These are phyloP conservation scores for Odontarrhena argentea DNA, from an alignment of 345 rosid genomes.

Conservation along the genomic window DNA sequence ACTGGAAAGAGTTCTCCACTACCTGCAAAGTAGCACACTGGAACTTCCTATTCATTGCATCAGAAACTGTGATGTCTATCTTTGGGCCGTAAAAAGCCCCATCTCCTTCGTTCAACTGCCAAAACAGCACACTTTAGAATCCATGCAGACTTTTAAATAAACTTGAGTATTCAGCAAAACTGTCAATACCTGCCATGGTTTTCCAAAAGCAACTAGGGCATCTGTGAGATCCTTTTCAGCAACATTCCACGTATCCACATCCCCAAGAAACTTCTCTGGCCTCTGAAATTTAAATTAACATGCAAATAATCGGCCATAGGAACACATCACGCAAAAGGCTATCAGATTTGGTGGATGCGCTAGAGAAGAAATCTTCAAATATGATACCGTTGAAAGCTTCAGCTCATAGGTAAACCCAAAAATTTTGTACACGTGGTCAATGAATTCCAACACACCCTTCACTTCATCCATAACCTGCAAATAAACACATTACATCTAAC, in stretches of 20 bases:
- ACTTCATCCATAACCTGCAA: conserved; percentile 87
- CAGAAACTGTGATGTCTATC: conserved; percentile 96
- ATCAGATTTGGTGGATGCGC: conserved; percentile 6
- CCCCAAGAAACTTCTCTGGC: conserved; percentile 93
- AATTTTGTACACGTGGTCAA: conserved; percentile 62
- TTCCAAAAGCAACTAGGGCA: conserved; percentile 78
- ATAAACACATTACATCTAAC: conserved; percentile 24
- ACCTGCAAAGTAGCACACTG: conserved; percentile 99
- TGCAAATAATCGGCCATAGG: conserved; percentile 1
- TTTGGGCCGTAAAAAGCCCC: conserved; percentile 99
- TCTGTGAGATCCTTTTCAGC: conserved; percentile 85
- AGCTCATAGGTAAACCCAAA: conserved; percentile 93
- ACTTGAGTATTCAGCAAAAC: conserved; percentile 14
- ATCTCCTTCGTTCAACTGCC: conserved; percentile 87
- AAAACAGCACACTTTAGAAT: conserved; percentile 23
- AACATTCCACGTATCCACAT: conserved; percentile 76
- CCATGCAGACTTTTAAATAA: conserved; percentile 2
- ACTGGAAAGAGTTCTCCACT: conserved; percentile 13
- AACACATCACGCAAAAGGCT: conserved; percentile 4
- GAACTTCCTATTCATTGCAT: conserved; percentile 87
- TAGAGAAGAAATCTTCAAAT: conserved; percentile 8
- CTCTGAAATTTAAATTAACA: conserved; percentile 54
- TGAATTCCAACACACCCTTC: conserved; percentile 74
- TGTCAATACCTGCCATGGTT: conserved; percentile 74
- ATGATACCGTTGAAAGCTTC: conserved; percentile 86